These are phyloP conservation scores for Platanthera guangdongensis DNA, from an alignment of 106 monocot species.

Conservation along the genomic window DNA sequence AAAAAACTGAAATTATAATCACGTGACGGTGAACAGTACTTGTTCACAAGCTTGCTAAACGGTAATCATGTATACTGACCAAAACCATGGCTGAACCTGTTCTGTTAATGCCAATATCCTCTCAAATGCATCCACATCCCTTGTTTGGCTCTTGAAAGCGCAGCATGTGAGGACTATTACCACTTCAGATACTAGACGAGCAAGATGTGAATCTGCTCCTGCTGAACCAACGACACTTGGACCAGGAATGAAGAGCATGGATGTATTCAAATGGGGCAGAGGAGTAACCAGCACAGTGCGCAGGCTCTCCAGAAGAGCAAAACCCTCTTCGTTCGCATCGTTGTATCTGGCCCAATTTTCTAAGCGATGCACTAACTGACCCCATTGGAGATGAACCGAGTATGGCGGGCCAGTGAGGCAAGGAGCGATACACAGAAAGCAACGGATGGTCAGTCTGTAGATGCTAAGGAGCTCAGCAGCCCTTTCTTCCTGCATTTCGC, in stretches of 20 bases:
- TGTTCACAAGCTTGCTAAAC: not conserved
- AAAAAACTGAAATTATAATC: not conserved
- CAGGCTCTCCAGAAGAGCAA: constrained; percentile 34
- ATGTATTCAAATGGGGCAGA: not conserved
- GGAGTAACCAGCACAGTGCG: constrained; percentile 7
- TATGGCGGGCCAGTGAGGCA: constrained; percentile 52
- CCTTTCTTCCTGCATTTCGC: not conserved
- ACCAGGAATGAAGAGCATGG: constrained; percentile 19
- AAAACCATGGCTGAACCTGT: constrained; percentile 48
- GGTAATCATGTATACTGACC: constrained; percentile 18
- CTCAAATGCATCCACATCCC: constrained; percentile 21
- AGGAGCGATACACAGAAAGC: constrained; percentile 39
- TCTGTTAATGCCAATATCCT: constrained; percentile 31
- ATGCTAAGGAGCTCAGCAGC: constrained; percentile 33
- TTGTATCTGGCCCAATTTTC: constrained; percentile 39
- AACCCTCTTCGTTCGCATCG: constrained; percentile 42
- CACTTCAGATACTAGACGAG: constrained; percentile 22
- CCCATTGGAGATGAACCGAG: constrained; percentile 43
- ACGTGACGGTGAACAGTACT: not conserved
- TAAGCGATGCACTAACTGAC: constrained; percentile 36
- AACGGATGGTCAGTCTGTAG: constrained; percentile 50
- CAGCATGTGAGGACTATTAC: constrained; percentile 26
- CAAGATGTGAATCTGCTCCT: constrained; percentile 34
- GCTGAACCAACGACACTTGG: constrained; percentile 13
- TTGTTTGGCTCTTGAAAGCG: constrained; percentile 28